Evolutionary conservation across 1,284 basidiomycete genomes (phyloP).

Genomic region (Sporisorium reilianum): DNA sequence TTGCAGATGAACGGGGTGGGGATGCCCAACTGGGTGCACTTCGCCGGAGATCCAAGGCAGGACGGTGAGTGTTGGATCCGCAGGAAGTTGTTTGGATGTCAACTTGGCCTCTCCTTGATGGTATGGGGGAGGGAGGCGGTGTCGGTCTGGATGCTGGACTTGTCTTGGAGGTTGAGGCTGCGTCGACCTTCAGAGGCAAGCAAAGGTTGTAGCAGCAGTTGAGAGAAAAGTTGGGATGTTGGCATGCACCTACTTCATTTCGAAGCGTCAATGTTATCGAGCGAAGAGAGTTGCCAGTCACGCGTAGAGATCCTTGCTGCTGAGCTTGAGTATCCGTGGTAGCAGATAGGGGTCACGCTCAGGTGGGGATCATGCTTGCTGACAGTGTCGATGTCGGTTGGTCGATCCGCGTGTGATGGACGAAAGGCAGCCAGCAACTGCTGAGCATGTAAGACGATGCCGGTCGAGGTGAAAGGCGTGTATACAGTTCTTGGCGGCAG

Average conservation of each 20-base stretch:
- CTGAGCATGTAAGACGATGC: background rate
- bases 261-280: constrained; percentile 1
- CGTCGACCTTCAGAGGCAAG: too few relatives aligned
- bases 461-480: background rate
- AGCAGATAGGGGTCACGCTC: background rate
- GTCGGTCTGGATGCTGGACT: background rate
- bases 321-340: background rate
- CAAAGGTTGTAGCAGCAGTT: too few relatives aligned
- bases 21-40: background rate
- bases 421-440: background rate
- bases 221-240: background rate
- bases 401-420: background rate
- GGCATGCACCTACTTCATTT: constrained; percentile 21
- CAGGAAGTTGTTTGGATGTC: background rate
- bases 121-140: background rate
- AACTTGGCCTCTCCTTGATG: background rate
- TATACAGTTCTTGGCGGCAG: too few relatives aligned
- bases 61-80: background rate
- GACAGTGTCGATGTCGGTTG: background rate
- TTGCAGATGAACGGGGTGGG: background rate
- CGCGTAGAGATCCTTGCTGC: constrained; percentile 5
- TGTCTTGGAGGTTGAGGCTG: background rate
- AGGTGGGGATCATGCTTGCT: background rate
- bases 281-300: background rate
- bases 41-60: background rate